Evolutionary conservation across 495 filamentous ascomycete genomes (phyloP).

Genomic region (Glutinoglossum americanum): DNA sequence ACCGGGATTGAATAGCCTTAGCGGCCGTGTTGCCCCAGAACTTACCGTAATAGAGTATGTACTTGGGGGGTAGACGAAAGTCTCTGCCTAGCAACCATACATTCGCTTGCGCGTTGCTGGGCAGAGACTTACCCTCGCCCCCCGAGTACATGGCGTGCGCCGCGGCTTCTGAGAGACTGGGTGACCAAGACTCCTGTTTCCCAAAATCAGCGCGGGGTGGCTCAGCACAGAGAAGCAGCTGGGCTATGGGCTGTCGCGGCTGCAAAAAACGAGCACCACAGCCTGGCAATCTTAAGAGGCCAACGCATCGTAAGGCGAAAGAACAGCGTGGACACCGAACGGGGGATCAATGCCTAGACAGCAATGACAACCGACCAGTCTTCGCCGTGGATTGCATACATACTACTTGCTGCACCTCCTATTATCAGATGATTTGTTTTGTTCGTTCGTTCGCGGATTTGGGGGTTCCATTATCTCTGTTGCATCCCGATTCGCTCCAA

Average conservation of each 20-base stretch:
- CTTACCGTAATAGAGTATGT: not conserved
- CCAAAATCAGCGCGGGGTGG: not conserved
- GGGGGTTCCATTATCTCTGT: not conserved
- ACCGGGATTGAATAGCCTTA: not conserved
- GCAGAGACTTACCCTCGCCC: too few relatives aligned
- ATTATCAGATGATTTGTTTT: not conserved
- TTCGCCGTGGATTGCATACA: not conserved
- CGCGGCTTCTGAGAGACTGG: not conserved
- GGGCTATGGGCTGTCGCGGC: not conserved
- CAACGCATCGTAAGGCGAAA: not conserved
- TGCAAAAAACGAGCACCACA: not conserved
- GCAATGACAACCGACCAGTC: not conserved
- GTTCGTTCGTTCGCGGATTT: not conserved
- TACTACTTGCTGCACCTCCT: not conserved
- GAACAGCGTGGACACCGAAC: not conserved
- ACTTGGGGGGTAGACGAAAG: too few relatives aligned
- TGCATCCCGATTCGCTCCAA: not conserved
- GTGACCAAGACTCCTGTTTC: not conserved
- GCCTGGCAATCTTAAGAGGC: not conserved
- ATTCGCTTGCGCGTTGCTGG: too few relatives aligned
- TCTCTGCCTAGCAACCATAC: too few relatives aligned
- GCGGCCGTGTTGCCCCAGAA: not conserved
- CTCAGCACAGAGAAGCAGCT: not conserved
- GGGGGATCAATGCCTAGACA: not conserved
- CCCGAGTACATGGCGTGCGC: not conserved